Base-by-base conservation (phyloP, 2,329 filamentous ascomycete species). In the Mycogone perniciosa region DNA sequence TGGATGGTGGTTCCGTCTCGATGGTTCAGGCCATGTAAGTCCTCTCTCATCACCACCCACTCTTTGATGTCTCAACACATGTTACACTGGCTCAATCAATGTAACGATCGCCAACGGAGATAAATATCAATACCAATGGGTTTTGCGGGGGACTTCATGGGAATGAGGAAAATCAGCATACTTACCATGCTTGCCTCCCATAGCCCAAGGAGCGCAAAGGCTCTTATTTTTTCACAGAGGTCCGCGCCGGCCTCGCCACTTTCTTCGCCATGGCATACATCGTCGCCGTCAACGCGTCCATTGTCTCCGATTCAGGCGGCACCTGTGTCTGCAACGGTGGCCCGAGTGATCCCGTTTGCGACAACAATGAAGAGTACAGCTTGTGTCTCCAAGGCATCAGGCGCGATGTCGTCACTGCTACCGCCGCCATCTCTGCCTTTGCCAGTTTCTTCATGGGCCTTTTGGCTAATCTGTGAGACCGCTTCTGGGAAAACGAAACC, bases 401-500 rank as follows among this genome's bases (percentile, higher is more conserved):
- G 67, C 82, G 88, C 31, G 89, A 95, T 63, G 71, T 91, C 37
- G 85, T 95, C 49, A 95, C 89, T 6, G 89, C 86, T 8, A 95
- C 89, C 4, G 88, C 89, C 41, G 89, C 89, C 49, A 91, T 93
- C 57, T 79, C 88, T 10, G 86, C 88, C 29, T 70, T 95, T 43
- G 81, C 86, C 3, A 85, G 82, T n/a, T 90, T 95, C 67, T 84
- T 76, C 67, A 90, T 95, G 85, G 89, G 89, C 20, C 67, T 92
- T 1, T 82, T 91, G 56, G 85, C 89, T 55, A 95, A 95, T 59
- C 74, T 92, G 75, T 77, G 61, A 59, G 50, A 6, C n/a, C 34
- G 7, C 9, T 9, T 7, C 1, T 11, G 2, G 7, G 27, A 34
- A 29, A 4, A 29, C 30, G 27, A 39, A 45, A 52, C 46, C 20